Base-by-base conservation (phyloP, 2,329 filamentous ascomycete species). In the Monosporascus sp. region DNA sequence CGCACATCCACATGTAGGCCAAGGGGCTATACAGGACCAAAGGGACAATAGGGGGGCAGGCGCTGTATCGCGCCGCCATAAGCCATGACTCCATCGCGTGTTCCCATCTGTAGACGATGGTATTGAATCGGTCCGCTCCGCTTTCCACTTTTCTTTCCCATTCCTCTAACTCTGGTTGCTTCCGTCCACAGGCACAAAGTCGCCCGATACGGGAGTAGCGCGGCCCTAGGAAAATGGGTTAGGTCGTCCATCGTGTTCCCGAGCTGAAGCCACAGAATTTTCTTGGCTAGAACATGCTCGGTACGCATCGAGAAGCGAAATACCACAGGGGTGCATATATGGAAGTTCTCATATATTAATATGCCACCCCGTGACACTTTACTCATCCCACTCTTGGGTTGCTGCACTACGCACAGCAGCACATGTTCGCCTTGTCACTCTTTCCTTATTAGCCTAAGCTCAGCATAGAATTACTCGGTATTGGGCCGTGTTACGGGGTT, bases 251-350 rank as follows among this genome's bases (percentile, higher is more conserved):
- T 46, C 43, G 25, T 31, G 24, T 18, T 45, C 43, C 31, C 43
- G 24, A 46, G 25, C 43, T 41, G 43, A 46, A 27, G 43, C n/a
- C 43, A 25, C 25, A n/a, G 15, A 24, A 31, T 31, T 17, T 24
- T 17, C n/a, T 46, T 25, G 44, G 50, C 39, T 48, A 18, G 27
- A 3, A 48, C 22, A 15, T 24, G 20, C n/a, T 41, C 17, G 8
- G 18, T 41, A 15, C 25, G 22, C 24, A 24, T 37, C 35, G 41
- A 55, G 55, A 49, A 55, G 47, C 55, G 48, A 43, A 54, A 9
- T 27, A 25, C 17, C 6, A 17, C 15, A 24, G 20, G 41, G 20
- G 39, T 20, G 9, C 3, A 14, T 24, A 15, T 14, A 46, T 6
- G n/a, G 43, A 22, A 25, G 11, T 24, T 27, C 24, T 27, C 20